These are phyloP conservation scores for Bromus sterilis DNA, from an alignment of 176 grass and related monocot species.

Conservation along the genomic window DNA sequence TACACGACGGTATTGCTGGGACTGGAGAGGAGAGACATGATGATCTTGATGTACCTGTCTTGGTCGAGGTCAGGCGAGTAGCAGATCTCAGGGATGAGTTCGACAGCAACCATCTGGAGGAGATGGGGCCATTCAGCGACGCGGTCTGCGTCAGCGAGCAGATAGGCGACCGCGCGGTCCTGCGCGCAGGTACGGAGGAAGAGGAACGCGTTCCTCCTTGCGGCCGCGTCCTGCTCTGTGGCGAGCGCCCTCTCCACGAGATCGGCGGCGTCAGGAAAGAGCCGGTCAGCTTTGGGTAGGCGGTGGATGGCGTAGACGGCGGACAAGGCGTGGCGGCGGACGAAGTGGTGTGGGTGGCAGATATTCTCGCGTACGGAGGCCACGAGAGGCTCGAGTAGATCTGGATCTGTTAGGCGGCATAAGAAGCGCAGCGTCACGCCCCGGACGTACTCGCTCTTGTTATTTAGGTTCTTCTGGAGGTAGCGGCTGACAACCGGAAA, in stretches of 20 bases:
- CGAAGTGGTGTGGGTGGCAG: background rate
- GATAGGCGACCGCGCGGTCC: constrained; percentile 43
- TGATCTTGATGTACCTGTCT: constrained; percentile 54
- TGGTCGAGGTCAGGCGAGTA: constrained; percentile 9
- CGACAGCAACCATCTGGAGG: constrained; percentile 56
- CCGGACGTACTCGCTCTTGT: background rate
- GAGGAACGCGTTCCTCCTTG: constrained; percentile 50
- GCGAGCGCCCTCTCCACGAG: constrained; percentile 35
- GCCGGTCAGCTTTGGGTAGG: background rate
- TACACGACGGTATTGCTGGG: constrained; percentile 39
- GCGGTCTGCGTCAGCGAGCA: constrained; percentile 41
- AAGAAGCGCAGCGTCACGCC: background rate
- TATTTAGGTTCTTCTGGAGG: background rate
- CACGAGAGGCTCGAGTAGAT: background rate
- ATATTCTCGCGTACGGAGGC: background rate
- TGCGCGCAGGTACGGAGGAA: constrained; percentile 41
- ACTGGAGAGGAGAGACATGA: constrained; percentile 42
- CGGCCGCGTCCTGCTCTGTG: constrained; percentile 39
- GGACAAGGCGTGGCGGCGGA: background rate
- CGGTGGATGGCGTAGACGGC: background rate
- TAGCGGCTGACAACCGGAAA: background rate
- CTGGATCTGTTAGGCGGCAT: background rate
- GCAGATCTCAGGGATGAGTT: constrained; percentile 61
- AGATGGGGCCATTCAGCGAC: constrained; percentile 46
- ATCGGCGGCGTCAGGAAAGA: constrained; percentile 44